A percentile compares a stretch with the other conserved stretches of the same genome.
Conservation (phyloP, 1,284 basidiomycete species). For the Takashimella tepidaria region DNA sequence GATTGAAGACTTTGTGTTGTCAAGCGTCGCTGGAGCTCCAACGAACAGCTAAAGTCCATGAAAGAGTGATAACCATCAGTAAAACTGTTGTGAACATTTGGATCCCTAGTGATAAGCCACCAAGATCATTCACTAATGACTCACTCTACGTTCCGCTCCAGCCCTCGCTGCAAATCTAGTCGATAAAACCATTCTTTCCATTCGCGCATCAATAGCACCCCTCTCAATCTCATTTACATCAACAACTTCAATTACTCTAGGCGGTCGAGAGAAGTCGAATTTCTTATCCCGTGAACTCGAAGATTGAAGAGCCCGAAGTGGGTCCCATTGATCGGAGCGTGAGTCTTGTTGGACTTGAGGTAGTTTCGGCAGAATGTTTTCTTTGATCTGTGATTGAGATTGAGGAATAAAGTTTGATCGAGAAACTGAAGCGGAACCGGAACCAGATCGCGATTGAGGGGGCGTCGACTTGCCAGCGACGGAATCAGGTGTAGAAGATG, state of each 20-base stretch:
- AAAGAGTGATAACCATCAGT: too few relatives aligned
- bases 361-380: background rate
- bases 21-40: conserved; percentile 11
- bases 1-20: too few relatives aligned
- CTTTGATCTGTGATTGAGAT: background rate
- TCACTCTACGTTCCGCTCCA: conserved; percentile 44
- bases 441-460: too few relatives aligned
- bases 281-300: too few relatives aligned
- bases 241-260: conserved; percentile 25
- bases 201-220: conserved; percentile 27
- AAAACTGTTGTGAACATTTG: too few relatives aligned
- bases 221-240: conserved; percentile 30
- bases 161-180: conserved; percentile 43
- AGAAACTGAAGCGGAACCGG: background rate
- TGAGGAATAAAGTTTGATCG: background rate
- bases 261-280: conserved; percentile 15
- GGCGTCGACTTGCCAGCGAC: too few relatives aligned
- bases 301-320: too few relatives aligned
- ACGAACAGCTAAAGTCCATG: conserved; percentile 9
- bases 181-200: conserved; percentile 41
- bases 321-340: conserved; percentile 11
- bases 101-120: too few relatives aligned
- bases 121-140: too few relatives aligned
- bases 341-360: conserved; percentile 1
- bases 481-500: too few relatives aligned